Evolutionary conservation across 2,329 filamentous ascomycete genomes (phyloP).

Genomic region (Septoria petroselini): DNA sequence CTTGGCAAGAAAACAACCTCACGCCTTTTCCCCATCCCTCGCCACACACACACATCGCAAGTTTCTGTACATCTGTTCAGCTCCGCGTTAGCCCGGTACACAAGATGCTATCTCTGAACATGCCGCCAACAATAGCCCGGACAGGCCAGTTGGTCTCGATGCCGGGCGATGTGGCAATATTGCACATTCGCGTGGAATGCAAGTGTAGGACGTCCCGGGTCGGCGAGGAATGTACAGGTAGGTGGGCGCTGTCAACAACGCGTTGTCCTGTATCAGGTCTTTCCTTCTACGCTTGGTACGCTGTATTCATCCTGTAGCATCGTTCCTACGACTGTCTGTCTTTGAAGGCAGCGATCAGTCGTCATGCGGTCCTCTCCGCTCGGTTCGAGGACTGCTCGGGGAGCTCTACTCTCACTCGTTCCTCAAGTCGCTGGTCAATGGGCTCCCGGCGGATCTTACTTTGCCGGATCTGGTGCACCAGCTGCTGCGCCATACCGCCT

Average conservation of each 20-base stretch:
- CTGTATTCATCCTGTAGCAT: neutral
- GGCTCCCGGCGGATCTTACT: slow-evolving; percentile 29
- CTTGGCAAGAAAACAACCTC: too few relatives aligned
- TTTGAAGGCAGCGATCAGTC: slow-evolving; percentile 7
- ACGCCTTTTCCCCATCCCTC: too few relatives aligned
- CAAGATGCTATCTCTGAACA: too few relatives aligned
- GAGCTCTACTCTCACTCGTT: slow-evolving; percentile 22
- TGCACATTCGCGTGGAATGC: slow-evolving; percentile 14
- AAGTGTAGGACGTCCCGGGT: neutral
- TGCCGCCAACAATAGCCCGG: too few relatives aligned
- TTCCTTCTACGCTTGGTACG: slow-evolving; percentile 1
- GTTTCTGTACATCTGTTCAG: too few relatives aligned
- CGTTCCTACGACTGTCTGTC: neutral
- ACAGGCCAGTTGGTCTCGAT: neutral
- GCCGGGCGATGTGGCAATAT: slow-evolving; percentile 11
- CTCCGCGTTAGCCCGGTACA: too few relatives aligned
- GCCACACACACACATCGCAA: too few relatives aligned
- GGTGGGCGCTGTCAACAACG: slow-evolving; percentile 26
- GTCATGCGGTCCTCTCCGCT: slow-evolving; percentile 31
- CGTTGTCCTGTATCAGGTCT: slow-evolving; percentile 12
- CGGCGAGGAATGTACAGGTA: slow-evolving; percentile 25
- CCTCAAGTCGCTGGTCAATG: slow-evolving; percentile 28
- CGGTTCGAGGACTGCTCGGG: slow-evolving; percentile 27
- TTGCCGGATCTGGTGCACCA: slow-evolving; percentile 32
- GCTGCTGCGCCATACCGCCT: slow-evolving; percentile 32